Conservation (phyloP, 345 rosid genomes). For the Citropsis articulata region DNA sequence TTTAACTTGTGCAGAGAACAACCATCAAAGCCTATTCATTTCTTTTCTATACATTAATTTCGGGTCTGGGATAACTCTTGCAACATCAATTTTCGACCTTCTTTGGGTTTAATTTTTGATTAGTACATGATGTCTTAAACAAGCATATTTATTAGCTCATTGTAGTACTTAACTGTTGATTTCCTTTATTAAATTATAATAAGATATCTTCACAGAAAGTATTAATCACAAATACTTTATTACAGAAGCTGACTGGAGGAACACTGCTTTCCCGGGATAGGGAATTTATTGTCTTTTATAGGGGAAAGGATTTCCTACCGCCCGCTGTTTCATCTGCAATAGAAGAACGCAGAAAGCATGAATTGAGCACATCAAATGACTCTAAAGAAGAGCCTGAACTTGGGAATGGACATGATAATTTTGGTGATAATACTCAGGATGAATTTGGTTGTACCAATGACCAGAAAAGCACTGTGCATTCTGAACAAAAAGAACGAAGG, state of each 20-base stretch:
- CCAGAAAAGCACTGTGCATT: slow-evolving; percentile 19
- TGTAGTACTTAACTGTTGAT: neutral
- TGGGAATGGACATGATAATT: slow-evolving; percentile 9
- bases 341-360: slow-evolving; percentile 64
- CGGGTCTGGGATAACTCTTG: neutral
- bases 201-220: neutral
- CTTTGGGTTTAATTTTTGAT: neutral
- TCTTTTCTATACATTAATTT: neutral
- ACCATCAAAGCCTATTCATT: neutral
- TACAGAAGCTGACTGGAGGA: slow-evolving; percentile 93
- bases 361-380: slow-evolving; percentile 18
- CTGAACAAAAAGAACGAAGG: slow-evolving; percentile 31
- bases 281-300: slow-evolving; percentile 75
- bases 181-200: neutral
- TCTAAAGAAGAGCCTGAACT: slow-evolving; percentile 22
- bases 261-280: slow-evolving; percentile 73
- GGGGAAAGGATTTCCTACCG: slow-evolving; percentile 97
- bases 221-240: slow-evolving; percentile 28
- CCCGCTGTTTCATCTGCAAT: slow-evolving; percentile 82
- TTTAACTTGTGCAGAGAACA: neutral
- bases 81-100: neutral
- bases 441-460: slow-evolving; percentile 22
- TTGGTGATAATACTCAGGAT: slow-evolving; percentile 19
- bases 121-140: neutral
- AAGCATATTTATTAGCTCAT: neutral